These are phyloP conservation scores for Dendrobium huoshanense DNA, from an alignment of 106 monocot species.

Conservation along the genomic window DNA sequence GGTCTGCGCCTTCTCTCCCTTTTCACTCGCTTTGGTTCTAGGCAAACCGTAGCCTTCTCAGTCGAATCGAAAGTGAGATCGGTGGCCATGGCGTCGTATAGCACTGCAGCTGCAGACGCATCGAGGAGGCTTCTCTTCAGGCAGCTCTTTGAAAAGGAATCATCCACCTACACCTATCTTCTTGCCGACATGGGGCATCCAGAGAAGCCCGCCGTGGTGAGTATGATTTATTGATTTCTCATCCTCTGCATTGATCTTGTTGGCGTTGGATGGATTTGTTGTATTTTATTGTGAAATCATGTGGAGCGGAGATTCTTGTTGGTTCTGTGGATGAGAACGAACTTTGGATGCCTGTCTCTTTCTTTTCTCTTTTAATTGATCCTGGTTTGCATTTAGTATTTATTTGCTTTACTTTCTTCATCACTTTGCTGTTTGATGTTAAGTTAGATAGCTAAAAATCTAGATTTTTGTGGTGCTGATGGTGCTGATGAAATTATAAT, in stretches of 20 bases:
- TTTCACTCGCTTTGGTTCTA: background rate
- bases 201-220: slow-evolving; percentile 81
- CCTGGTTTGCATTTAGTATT: too few species aligned
- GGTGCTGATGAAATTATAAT: background rate
- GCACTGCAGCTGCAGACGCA: background rate
- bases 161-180: slow-evolving; percentile 84
- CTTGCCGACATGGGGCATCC: slow-evolving; percentile 76
- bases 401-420: background rate
- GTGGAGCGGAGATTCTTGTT: too few species aligned
- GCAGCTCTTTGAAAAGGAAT: slow-evolving; percentile 95
- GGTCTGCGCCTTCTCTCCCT: background rate
- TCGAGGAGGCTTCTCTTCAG: slow-evolving; percentile 59
- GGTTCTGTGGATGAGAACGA: too few species aligned
- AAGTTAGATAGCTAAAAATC: too few species aligned
- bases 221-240: slow-evolving; percentile 3
- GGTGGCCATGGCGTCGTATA: slow-evolving; percentile 9
- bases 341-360: too few species aligned
- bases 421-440: background rate
- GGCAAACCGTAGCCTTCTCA: background rate
- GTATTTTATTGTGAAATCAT: too few species aligned
- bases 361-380: too few species aligned
- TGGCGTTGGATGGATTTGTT: too few species aligned
- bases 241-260: background rate
- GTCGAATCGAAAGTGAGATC: background rate
- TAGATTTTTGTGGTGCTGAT: background rate